A percentile compares a stretch with the other conserved stretches of the same genome.
Evolutionary conservation across 2,329 filamentous ascomycete species (phyloP).

Genomic region (Exophiala lecanii-corni): DNA sequence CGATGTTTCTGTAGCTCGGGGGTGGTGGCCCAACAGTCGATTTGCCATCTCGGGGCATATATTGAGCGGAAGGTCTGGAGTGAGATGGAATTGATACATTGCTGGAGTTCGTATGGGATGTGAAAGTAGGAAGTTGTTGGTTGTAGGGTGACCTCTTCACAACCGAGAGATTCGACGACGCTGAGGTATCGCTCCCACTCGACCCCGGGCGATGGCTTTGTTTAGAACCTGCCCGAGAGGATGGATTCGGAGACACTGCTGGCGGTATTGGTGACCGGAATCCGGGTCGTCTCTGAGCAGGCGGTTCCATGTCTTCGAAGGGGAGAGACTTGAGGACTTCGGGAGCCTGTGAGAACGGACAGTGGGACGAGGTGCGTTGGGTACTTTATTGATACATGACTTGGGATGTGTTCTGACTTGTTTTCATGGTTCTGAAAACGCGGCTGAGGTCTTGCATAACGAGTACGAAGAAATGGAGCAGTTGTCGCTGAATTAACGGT

Average conservation of each 20-base stretch:
- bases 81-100: conserved; percentile 33
- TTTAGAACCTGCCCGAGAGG: conserved; percentile 20
- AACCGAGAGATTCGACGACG: conserved; percentile 41
- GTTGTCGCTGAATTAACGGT: too few relatives aligned
- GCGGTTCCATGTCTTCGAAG: conserved; percentile 11
- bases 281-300: conserved; percentile 19
- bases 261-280: conserved; percentile 23
- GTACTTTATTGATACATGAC: too few relatives aligned
- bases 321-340: too few relatives aligned
- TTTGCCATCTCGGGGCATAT: conserved; percentile 38
- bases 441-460: too few relatives aligned
- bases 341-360: too few relatives aligned
- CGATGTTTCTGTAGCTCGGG: conserved; percentile 39
- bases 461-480: too few relatives aligned
- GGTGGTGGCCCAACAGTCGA: conserved; percentile 27
- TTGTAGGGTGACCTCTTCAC: conserved; percentile 37
- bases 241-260: conserved; percentile 24
- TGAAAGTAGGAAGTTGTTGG: conserved; percentile 28
- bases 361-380: too few relatives aligned
- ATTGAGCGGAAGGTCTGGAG: conserved; percentile 33
- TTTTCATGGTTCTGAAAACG: too few relatives aligned
- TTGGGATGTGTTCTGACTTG: too few relatives aligned
- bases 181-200: conserved; percentile 45
- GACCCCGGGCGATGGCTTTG: conserved; percentile 35
- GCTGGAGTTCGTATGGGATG: conserved; percentile 30